phyloP scores from a whole-genome alignment of 306 rosid species.

The Cicer yamashitae region DNA sequence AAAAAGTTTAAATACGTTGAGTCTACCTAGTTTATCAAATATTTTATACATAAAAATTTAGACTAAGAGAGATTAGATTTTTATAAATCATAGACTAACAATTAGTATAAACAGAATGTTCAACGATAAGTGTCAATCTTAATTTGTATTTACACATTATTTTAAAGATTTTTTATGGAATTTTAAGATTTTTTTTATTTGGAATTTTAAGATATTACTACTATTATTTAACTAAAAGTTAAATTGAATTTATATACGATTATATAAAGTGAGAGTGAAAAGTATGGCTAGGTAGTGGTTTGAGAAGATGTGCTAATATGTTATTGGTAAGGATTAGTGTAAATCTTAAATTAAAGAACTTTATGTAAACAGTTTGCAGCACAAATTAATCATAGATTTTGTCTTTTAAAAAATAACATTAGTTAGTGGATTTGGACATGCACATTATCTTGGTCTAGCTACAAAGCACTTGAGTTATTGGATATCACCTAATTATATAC shows the following conservation, averaged over 20 bases:
- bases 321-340: neutral
- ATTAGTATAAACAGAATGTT: too few relatives aligned
- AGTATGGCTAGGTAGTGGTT: neutral
- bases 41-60: too few relatives aligned
- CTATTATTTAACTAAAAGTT: neutral
- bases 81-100: too few relatives aligned
- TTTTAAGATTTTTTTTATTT: neutral
- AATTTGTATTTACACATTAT: too few relatives aligned
- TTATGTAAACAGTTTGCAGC: slow-evolving; percentile 3
- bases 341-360: neutral
- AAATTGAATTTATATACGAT: neutral
- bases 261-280: neutral
- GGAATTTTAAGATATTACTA: neutral
- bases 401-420: neutral
- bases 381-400: neutral
- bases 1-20: too few relatives aligned
- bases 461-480: slow-evolving; percentile 19
- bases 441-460: neutral
- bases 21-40: too few relatives aligned
- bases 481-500: slow-evolving; percentile 30
- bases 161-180: too few relatives aligned
- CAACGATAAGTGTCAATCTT: too few relatives aligned
- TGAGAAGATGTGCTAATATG: neutral
- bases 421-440: slow-evolving; percentile 14
- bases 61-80: too few relatives aligned